These are phyloP conservation scores for Dioscorea cayenensis DNA, from an alignment of 116 monocot genomes.

Conservation along the genomic window DNA sequence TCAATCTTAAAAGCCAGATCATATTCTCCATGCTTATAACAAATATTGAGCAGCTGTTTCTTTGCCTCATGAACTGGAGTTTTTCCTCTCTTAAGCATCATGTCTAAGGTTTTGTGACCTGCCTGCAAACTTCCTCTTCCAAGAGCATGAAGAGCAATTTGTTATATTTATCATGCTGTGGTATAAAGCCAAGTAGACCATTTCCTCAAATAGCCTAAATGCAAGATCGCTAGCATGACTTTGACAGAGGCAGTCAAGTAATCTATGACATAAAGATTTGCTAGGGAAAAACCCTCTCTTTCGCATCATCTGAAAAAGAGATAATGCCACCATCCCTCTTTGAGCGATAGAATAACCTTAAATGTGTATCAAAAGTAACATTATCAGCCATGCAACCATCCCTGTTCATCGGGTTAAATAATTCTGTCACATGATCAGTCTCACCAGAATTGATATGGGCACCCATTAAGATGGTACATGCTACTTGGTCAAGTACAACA, in stretches of 20 bases:
- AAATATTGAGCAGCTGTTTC: conserved; percentile 20
- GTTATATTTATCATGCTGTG: conserved; percentile 15
- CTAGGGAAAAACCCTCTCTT: conserved; percentile 40
- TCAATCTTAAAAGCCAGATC: conserved; percentile 23
- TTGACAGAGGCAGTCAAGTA: conserved; percentile 17
- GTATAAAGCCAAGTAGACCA: conserved; percentile 30
- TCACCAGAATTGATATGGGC: conserved; percentile 22
- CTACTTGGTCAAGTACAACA: conserved; percentile 31
- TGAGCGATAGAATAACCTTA: conserved; percentile 18
- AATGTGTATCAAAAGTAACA: conserved; percentile 21
- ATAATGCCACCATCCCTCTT: conserved; percentile 28
- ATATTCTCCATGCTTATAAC: conserved; percentile 19
- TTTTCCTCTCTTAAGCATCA: conserved; percentile 31
- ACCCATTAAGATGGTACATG: conserved; percentile 42
- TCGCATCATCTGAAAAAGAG: conserved; percentile 25
- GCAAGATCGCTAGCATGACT: conserved; percentile 13
- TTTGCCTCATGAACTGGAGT: conserved; percentile 19
- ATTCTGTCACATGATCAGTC: conserved; percentile 12
- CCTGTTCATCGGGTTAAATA: conserved; percentile 36
- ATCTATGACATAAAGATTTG: conserved; percentile 20
- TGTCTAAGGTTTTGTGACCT: conserved; percentile 18
- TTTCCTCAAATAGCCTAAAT: conserved; percentile 27
- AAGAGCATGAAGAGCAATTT: conserved; percentile 20
- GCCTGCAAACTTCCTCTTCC: conserved; percentile 10
- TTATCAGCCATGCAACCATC: conserved; percentile 19